A percentile compares a stretch with the other conserved stretches of the same genome.
These are phyloP conservation scores for Vitis amurensis DNA, from an alignment of 164 flowering plant genomes.

Conservation along the genomic window DNA sequence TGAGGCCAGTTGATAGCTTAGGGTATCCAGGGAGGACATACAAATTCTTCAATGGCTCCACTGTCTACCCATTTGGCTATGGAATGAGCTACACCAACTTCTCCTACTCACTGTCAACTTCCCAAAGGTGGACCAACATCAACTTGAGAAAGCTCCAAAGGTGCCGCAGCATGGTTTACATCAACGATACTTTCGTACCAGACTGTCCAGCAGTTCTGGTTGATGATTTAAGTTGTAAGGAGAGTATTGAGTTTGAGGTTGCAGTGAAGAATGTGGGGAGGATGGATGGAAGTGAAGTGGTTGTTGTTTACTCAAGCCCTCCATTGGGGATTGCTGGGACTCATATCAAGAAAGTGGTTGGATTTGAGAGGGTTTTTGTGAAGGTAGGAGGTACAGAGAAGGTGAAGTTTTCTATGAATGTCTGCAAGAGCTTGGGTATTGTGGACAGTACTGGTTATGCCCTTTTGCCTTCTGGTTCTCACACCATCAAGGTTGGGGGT, in stretches of 20 bases:
- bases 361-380: neutral
- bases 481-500: too few species aligned
- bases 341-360: neutral
- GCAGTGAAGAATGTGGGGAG: too few species aligned
- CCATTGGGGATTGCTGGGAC: constrained; percentile 6
- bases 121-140: constrained; percentile 7
- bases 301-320: constrained; percentile 10
- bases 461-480: too few species aligned
- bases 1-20: constrained; percentile 21
- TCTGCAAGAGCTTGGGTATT: constrained; percentile 19
- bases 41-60: constrained; percentile 31
- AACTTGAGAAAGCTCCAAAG: too few species aligned
- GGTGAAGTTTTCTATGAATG: constrained; percentile 16
- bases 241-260: too few species aligned
- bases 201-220: too few species aligned
- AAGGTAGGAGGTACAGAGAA: neutral
- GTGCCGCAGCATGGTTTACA: too few species aligned
- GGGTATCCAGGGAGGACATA: constrained; percentile 41
- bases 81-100: constrained; percentile 31
- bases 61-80: constrained; percentile 31
- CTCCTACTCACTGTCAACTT: constrained; percentile 13
- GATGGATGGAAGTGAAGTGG: neutral
- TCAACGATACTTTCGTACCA: too few species aligned
- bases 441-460: neutral
- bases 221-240: too few species aligned